phyloP scores from a whole-genome alignment of 2,329 filamentous ascomycete species.

The Clarireedia monteithiana region DNA sequence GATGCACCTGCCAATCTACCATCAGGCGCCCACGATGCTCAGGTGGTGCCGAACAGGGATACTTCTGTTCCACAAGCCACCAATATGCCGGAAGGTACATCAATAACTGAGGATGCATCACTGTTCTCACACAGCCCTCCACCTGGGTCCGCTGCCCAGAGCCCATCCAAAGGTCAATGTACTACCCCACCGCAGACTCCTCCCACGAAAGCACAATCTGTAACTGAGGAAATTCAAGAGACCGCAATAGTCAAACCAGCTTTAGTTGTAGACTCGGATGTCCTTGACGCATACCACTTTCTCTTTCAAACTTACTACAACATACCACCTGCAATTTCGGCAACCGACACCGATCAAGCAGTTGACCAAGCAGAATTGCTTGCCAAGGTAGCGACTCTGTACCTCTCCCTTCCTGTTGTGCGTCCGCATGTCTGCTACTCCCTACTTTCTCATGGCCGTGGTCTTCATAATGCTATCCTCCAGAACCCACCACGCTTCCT shows the following conservation, averaged over 20 bases:
- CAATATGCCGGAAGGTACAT: neutral
- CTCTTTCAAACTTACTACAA: conserved; percentile 15
- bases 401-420: conserved; percentile 5
- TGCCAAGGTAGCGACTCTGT: conserved; percentile 7
- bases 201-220: neutral
- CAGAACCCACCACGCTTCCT: conserved; percentile 19
- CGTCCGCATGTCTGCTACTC: conserved; percentile 9
- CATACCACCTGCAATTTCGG: conserved; percentile 10
- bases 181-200: neutral
- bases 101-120: neutral
- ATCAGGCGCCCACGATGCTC: too few species aligned
- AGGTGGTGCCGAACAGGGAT: too few species aligned
- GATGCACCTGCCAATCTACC: too few species aligned
- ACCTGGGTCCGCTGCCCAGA: neutral
- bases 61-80: too few species aligned
- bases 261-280: neutral
- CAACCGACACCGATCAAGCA: conserved; percentile 8
- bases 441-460: conserved; percentile 12
- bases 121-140: neutral
- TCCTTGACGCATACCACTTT: conserved; percentile 13
- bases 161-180: neutral
- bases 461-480: conserved; percentile 14
- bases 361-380: conserved; percentile 14
- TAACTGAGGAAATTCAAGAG: neutral
- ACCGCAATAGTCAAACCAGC: neutral